Conservation (phyloP, 305 asterid species). For the Lippia alba region DNA sequence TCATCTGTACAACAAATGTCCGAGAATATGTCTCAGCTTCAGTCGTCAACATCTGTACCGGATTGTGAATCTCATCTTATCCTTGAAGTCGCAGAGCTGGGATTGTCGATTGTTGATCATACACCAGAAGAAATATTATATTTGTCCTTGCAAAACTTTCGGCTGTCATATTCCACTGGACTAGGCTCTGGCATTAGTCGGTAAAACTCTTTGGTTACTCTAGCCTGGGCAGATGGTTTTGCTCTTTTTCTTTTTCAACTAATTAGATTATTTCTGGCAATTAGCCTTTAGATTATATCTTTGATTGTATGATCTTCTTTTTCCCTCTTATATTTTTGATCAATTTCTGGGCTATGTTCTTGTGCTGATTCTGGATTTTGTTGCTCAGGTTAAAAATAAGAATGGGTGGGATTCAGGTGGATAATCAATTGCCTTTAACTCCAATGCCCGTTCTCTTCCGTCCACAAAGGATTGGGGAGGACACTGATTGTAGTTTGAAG, state of each 20-base stretch:
- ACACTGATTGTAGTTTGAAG: slow-evolving; percentile 82
- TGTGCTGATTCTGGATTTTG: slow-evolving; percentile 44
- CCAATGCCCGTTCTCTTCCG: slow-evolving; percentile 98
- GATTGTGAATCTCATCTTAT: slow-evolving; percentile 85
- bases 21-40: slow-evolving; percentile 54
- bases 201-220: slow-evolving; percentile 50
- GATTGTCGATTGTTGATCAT: slow-evolving; percentile 94
- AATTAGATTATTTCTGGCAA: slow-evolving; percentile 23
- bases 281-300: slow-evolving; percentile 24
- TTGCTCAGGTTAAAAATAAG: slow-evolving; percentile 79
- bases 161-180: slow-evolving; percentile 93
- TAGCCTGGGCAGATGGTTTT: not conserved
- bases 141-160: slow-evolving; percentile 78
- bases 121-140: slow-evolving; percentile 99
- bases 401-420: slow-evolving; percentile 93
- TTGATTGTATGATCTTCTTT: slow-evolving; percentile 22
- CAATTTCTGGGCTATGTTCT: slow-evolving; percentile 14
- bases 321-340: slow-evolving; percentile 29
- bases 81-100: slow-evolving; percentile 95
- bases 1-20: slow-evolving; percentile 54
- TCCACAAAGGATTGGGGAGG: slow-evolving; percentile 89
- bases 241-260: not conserved
- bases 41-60: slow-evolving; percentile 55
- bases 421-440: slow-evolving; percentile 96
- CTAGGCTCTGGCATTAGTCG: slow-evolving; percentile 93